These are phyloP conservation scores for Bretschneidera sinensis DNA, from an alignment of 345 rosid species.

Conservation along the genomic window DNA sequence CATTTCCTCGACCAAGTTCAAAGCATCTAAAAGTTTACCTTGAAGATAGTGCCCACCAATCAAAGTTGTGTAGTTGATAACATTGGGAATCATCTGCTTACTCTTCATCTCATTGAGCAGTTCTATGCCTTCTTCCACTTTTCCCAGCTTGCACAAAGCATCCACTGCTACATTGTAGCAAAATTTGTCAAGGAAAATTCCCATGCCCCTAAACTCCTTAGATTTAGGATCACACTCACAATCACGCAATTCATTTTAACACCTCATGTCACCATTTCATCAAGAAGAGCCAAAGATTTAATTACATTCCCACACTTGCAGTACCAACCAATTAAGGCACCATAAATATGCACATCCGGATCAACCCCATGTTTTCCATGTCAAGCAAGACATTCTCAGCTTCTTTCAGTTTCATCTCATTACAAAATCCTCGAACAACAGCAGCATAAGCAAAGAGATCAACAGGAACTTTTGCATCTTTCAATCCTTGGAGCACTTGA, in stretches of 20 bases:
- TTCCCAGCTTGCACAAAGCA: conserved; percentile 60
- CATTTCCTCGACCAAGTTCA: conserved; percentile 54
- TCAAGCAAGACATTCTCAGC: conserved; percentile 43
- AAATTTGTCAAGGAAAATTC: conserved; percentile 49
- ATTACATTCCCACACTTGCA: conserved; percentile 40
- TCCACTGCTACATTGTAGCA: conserved; percentile 47
- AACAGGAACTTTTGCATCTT: conserved; percentile 25
- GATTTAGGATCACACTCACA: conserved; percentile 36
- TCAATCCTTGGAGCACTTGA: conserved; percentile 26
- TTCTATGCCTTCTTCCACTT: conserved; percentile 47
- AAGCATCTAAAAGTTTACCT: conserved; percentile 40
- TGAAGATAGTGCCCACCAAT: conserved; percentile 54
- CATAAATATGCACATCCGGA: conserved; percentile 40
- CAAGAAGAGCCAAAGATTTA: conserved; percentile 41
- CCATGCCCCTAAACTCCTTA: conserved; percentile 27
- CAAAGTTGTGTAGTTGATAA: conserved; percentile 65
- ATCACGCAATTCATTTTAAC: conserved; percentile 53
- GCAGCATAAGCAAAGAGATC: conserved; percentile 35
- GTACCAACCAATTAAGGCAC: conserved; percentile 38
- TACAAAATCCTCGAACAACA: conserved; percentile 55
- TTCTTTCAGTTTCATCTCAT: conserved; percentile 48
- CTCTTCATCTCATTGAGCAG: conserved; percentile 55
- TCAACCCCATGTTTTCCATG: conserved; percentile 45
- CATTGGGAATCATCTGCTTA: conserved; percentile 45
- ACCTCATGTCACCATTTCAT: conserved; percentile 45